phyloP scores from a whole-genome alignment of 306 rosid genomes.

The Acacia confusa region DNA sequence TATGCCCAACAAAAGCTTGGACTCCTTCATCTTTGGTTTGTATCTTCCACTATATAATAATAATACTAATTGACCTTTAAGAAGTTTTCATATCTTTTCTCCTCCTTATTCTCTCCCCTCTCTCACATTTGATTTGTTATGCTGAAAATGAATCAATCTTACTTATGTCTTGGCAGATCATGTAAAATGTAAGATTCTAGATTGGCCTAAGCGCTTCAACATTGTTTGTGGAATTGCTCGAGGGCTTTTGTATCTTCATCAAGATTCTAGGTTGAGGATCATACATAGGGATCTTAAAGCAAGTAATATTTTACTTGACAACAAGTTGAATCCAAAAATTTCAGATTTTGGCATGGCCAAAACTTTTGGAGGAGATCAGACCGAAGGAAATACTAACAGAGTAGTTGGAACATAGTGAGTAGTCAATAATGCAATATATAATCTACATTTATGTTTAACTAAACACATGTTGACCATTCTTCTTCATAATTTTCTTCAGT shows the following conservation, averaged over 20 bases:
- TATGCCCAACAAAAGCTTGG: conserved; percentile 42
- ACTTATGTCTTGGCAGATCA: conserved; percentile 28
- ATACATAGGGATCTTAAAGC: conserved; percentile 42
- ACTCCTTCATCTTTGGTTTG: conserved; percentile 37
- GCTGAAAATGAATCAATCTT: conserved; percentile 4
- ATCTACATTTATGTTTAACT: neutral
- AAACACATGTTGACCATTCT: neutral
- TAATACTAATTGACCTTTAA: neutral
- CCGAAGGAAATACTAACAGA: conserved; percentile 36
- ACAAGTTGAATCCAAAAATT: conserved; percentile 35
- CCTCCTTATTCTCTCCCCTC: neutral
- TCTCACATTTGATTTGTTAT: neutral
- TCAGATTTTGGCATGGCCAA: conserved; percentile 43
- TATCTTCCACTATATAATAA: neutral
- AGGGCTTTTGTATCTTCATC: conserved; percentile 66
- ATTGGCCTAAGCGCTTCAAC: conserved; percentile 49
- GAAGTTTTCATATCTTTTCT: neutral
- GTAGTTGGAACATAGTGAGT: conserved; percentile 46
- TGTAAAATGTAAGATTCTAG: conserved; percentile 23
- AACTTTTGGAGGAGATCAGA: conserved; percentile 39
- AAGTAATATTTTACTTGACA: conserved; percentile 36
- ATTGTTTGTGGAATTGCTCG: conserved; percentile 50
- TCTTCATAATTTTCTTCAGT: conserved; percentile 14
- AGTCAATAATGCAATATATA: neutral
- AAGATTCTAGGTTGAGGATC: conserved; percentile 43